A percentile compares a stretch with the other conserved stretches of the same genome.
Evolutionary conservation across 2,329 filamentous ascomycete genomes (phyloP).

Genomic region (Paecilomyces sp.): DNA sequence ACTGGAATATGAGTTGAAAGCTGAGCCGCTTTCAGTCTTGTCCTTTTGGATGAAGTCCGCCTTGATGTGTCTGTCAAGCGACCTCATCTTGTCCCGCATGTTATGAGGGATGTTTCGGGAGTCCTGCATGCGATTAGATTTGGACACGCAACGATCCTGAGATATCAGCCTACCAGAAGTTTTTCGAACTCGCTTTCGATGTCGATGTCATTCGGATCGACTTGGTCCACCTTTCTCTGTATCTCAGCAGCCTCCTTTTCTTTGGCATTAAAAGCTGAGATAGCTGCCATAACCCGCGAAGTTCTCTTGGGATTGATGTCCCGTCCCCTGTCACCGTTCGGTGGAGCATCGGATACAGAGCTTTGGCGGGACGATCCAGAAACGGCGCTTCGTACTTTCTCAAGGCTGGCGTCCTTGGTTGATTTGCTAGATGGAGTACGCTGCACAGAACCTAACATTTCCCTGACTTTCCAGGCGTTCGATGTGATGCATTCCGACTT

Average conservation of each 20-base stretch:
- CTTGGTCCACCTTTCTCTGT: slow-evolving; percentile 34
- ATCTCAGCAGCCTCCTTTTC: slow-evolving; percentile 32
- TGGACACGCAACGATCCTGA: slow-evolving; percentile 50
- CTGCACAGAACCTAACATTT: slow-evolving; percentile 21
- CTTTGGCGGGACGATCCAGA: slow-evolving; percentile 17
- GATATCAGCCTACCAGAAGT: slow-evolving; percentile 52
- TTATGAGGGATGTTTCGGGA: slow-evolving; percentile 89
- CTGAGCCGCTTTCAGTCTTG: slow-evolving; percentile 58
- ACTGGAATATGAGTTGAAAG: slow-evolving; percentile 33
- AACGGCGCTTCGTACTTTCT: slow-evolving; percentile 1
- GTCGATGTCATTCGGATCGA: slow-evolving; percentile 48
- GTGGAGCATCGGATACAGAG: slow-evolving; percentile 28
- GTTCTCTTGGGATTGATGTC: slow-evolving; percentile 39
- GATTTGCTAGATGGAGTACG: slow-evolving; percentile 18
- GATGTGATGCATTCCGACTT: slow-evolving; percentile 44
- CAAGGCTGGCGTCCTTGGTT: slow-evolving; percentile 1
- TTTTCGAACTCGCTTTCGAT: slow-evolving; percentile 58
- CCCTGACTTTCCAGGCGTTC: slow-evolving; percentile 33
- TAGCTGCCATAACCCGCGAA: slow-evolving; percentile 55
- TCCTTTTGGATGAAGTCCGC: slow-evolving; percentile 92
- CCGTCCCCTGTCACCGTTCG: slow-evolving; percentile 17
- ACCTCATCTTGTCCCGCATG: slow-evolving; percentile 91
- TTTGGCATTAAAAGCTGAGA: slow-evolving; percentile 56
- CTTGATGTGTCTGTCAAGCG: slow-evolving; percentile 81
- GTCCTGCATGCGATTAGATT: slow-evolving; percentile 49